Percentiles rank a stretch among this genome's conserved stretches.
phyloP scores from a whole-genome alignment of 2,329 filamentous ascomycete genomes.

The Cercospora brassicicola region DNA sequence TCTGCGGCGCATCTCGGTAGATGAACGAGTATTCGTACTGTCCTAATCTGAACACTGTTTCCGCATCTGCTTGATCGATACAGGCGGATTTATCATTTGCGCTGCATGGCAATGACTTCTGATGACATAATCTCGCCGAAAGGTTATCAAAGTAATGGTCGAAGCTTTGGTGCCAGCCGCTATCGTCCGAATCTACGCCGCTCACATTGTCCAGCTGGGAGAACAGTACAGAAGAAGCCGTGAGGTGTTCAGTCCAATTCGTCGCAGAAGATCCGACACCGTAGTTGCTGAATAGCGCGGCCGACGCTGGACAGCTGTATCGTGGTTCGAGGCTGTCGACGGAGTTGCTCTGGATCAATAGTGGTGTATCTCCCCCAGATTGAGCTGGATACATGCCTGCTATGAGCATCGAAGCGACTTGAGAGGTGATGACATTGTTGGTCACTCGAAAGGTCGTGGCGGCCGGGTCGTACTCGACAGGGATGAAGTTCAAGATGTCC shows the following conservation, averaged over 20 bases:
- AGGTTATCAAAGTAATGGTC: conserved; percentile 88
- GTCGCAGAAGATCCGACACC: conserved; percentile 48
- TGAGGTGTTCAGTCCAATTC: conserved; percentile 66
- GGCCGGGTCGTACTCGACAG: conserved; percentile 47
- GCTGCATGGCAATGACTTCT: conserved; percentile 69
- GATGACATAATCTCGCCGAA: conserved; percentile 74
- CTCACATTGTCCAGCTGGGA: conserved; percentile 65
- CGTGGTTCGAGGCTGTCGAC: conserved; percentile 73
- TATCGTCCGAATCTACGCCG: conserved; percentile 58
- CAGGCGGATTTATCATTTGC: conserved; percentile 55
- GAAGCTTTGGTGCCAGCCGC: conserved; percentile 67
- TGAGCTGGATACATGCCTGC: conserved; percentile 63
- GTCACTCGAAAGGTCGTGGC: conserved; percentile 69
- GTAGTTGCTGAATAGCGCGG: conserved; percentile 46
- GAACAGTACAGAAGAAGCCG: conserved; percentile 57
- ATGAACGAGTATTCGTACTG: conserved; percentile 80
- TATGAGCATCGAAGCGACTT: conserved; percentile 74
- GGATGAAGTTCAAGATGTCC: conserved; percentile 67
- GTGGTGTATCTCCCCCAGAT: conserved; percentile 35
- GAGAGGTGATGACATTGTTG: conserved; percentile 78
- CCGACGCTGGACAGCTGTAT: conserved; percentile 64
- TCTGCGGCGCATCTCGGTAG: conserved; percentile 66
- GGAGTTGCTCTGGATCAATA: conserved; percentile 53
- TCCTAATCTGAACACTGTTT: conserved; percentile 72
- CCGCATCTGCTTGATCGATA: conserved; percentile 61